Base-by-base conservation (phyloP, 2,329 filamentous ascomycete genomes). In the Berkeleyomyces basicola region DNA sequence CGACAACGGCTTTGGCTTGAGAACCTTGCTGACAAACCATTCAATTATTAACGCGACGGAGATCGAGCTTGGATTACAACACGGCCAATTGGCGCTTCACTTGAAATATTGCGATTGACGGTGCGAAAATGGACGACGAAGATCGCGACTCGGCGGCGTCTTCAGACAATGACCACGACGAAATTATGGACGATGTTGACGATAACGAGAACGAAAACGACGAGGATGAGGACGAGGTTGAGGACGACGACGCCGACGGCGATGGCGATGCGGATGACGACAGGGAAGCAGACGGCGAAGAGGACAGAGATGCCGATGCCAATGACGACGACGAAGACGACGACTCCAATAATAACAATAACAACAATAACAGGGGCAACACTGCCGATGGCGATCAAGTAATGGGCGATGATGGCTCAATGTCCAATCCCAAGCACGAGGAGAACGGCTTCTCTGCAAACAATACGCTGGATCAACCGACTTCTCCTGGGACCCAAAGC, bases 101-200 rank as follows among this genome's bases (percentile, higher is more conserved):
- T 36, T 7, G 11, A 4, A 53, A 10, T 53, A 3, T 47, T 47
- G 23, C 49, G 36, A 53, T 53, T 53, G 23, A 36, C 7, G 23
- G 23, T 53, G 23, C 44, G 14, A 53, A 53, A 53, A 57, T 63
- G 59, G 59, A 61, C 42, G 63, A 64, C 53, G 63, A 64, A n/a
- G 63, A 64, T 53, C 63, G 63, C n/a, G 67, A 67, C 49, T 66
- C 66, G 33, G 67, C 55, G 5, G 65, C 63, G 31, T 65, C 66
- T 49, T 67, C 67, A 36, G 70, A 71, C 9, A 70, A 74, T 67
- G 80, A 82, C 62, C 76, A 76, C 63, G 81, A 84, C 67, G 80
- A 83, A 68, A 74, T 79, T 43, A 82, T 83, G 78, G 79, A 83
- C 53, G 76, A 77, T 58, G 74, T 68, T 33, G 74, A 77, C 11